Conservation (phyloP, 1,284 basidiomycete genomes). For the Heterobasidion occidentale region DNA sequence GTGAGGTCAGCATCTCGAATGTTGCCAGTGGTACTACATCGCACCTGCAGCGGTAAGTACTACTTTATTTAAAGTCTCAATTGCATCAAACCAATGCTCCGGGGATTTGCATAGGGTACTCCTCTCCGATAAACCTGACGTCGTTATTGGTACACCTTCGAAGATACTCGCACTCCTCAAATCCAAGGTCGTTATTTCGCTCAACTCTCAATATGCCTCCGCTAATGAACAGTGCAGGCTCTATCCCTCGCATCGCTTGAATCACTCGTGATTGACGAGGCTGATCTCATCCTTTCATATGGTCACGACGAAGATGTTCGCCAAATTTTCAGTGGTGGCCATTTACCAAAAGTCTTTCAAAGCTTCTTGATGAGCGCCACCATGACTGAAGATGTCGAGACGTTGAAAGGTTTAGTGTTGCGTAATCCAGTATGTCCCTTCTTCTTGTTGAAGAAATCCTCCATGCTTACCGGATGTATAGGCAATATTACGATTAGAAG, state of each 20-base stretch:
- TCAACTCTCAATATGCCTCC: neutral
- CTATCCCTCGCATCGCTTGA: constrained; percentile 62
- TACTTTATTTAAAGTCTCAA: neutral
- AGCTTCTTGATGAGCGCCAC: constrained; percentile 98
- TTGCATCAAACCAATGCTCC: neutral
- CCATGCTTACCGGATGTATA: constrained; percentile 19
- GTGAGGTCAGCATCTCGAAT: constrained; percentile 71
- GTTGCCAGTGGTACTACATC: constrained; percentile 68
- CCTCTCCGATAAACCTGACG: constrained; percentile 87
- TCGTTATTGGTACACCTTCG: constrained; percentile 89
- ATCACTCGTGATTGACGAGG: constrained; percentile 95
- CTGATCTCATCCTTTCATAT: constrained; percentile 95
- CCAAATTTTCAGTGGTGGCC: constrained; percentile 71
- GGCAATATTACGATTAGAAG: constrained; percentile 83
- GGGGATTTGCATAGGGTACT: constrained; percentile 43
- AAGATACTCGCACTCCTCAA: constrained; percentile 76
- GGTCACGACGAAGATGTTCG: constrained; percentile 92
- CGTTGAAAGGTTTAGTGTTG: constrained; percentile 82
- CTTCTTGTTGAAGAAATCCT: constrained; percentile 14
- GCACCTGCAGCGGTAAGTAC: constrained; percentile 70
- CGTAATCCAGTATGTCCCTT: constrained; percentile 68
- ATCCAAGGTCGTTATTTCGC: constrained; percentile 47
- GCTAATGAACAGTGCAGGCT: constrained; percentile 28
- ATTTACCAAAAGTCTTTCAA: constrained; percentile 86
- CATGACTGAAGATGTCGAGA: constrained; percentile 92